Base-by-base conservation (phyloP, 768 basidiomycete genomes). In the Lactarius indigo region DNA sequence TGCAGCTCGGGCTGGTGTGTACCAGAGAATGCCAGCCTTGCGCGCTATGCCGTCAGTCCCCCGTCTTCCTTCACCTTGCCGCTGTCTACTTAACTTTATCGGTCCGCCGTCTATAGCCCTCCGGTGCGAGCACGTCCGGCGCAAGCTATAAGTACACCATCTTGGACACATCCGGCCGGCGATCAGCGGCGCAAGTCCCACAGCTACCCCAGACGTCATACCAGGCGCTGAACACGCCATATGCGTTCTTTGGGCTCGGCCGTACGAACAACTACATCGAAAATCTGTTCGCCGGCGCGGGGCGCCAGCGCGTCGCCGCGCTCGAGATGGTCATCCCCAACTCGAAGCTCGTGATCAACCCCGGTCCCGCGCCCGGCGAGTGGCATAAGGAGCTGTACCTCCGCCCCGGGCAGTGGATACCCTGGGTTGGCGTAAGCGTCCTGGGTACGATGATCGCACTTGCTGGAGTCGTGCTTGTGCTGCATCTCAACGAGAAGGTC, bases 211-310 rank as follows among this genome's bases (percentile, higher is more conserved):
- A 96, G 74, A 92, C 95, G 3, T 86, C 92, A 0, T 98, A 98
- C 76, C 91, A 96, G 62, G 83, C 96, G 17, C 83, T 98, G 12
- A 85, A 89, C 63, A 89, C 93, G 1, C 97, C 97, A 1, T 98
- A 98, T 74, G 86, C 94, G 1, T 97, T 95, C 83, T 92, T 98
- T 74, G 96, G 97, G 1, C 87, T 99, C 9, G 97, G 96, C 0
- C 87, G 97, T 50, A 98, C 96, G 18, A 99, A 99, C 77, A 99
- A 99, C 76, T 99, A 99, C 78, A 95, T 99, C 73, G 97, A 99
- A 82, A 98, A 98, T 76, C 83, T 99, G 2, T 97, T 97, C 75
- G 92, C 98, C 23, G 97, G 97, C 18, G 89, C 94, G 5, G 96
- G 95, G 7, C 83, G 91, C 35, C 74, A 87, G 39, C 93, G 96